These are phyloP conservation scores for Mitragyna speciosa DNA, from an alignment of 257 asterid species.

Conservation along the genomic window DNA sequence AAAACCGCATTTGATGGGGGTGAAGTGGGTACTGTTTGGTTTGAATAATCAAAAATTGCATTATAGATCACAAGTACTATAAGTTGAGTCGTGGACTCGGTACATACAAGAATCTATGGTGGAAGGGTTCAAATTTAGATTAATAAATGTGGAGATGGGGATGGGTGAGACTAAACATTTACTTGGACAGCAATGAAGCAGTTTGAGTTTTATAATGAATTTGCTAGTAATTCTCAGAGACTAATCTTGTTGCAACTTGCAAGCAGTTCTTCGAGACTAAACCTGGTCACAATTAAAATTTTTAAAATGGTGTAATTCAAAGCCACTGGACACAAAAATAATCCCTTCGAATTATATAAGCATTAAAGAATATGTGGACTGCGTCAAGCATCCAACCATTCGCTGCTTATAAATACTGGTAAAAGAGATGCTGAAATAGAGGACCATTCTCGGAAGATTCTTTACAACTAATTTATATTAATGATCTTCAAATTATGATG, in stretches of 20 bases:
- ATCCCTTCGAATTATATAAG: background rate
- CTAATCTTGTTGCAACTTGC: background rate
- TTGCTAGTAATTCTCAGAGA: background rate
- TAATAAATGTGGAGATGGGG: no score
- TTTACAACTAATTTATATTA: conserved; percentile 5
- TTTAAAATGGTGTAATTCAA: background rate
- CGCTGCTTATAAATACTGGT: background rate
- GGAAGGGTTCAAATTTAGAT: no score
- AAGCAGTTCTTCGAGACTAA: no score
- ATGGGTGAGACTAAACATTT: no score
- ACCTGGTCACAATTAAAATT: background rate
- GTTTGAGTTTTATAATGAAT: background rate
- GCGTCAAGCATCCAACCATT: background rate
- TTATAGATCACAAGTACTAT: no score
- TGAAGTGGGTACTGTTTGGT: no score
- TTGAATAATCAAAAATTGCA: no score
- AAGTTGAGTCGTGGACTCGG: no score
- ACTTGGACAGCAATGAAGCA: background rate
- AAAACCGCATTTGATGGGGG: background rate
- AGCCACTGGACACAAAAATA: background rate
- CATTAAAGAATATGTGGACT: background rate
- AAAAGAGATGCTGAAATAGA: background rate
- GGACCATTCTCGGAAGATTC: conserved; percentile 27
- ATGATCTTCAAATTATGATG: background rate
- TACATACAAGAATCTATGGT: no score